Conservation (phyloP, 179 eudicot species). For the Nepenthes alata region DNA sequence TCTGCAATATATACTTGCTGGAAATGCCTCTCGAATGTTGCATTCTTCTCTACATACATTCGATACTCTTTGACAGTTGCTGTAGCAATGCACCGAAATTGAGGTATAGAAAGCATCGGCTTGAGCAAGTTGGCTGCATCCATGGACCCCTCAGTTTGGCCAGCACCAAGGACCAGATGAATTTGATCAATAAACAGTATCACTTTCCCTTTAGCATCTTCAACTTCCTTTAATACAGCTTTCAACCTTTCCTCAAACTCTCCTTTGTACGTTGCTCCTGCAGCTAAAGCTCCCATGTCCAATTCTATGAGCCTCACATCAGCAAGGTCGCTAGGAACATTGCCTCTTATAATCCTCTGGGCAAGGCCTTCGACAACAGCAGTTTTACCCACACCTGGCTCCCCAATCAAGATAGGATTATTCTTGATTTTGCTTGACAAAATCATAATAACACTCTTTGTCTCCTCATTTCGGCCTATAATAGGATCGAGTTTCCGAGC, state of each 20-base stretch:
- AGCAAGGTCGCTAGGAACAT: slow-evolving; percentile 61
- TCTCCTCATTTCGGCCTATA: slow-evolving; percentile 79
- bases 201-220: slow-evolving; percentile 69
- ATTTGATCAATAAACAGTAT: slow-evolving; percentile 70
- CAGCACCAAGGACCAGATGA: slow-evolving; percentile 72
- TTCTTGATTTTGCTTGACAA: slow-evolving; percentile 69
- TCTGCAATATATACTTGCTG: slow-evolving; percentile 87
- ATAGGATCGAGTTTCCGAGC: slow-evolving; percentile 87
- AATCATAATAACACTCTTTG: slow-evolving; percentile 54
- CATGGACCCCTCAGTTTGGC: slow-evolving; percentile 68
- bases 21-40: slow-evolving; percentile 75
- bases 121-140: slow-evolving; percentile 77
- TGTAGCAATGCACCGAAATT: slow-evolving; percentile 70
- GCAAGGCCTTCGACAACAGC: slow-evolving; percentile 81
- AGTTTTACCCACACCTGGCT: slow-evolving; percentile 87
- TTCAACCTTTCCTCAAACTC: slow-evolving; percentile 73
- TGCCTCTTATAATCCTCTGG: slow-evolving; percentile 64
- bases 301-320: slow-evolving; percentile 62
- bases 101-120: slow-evolving; percentile 77
- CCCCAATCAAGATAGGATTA: slow-evolving; percentile 71
- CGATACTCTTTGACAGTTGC: slow-evolving; percentile 72
- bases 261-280: slow-evolving; percentile 76
- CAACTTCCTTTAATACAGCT: slow-evolving; percentile 68
- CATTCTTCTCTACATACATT: slow-evolving; percentile 75
- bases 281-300: slow-evolving; percentile 69